Percentiles rank a stretch among this genome's conserved stretches.
phyloP scores from a whole-genome alignment of 2,329 filamentous ascomycete genomes.

The Lasiodiplodia sp. region DNA sequence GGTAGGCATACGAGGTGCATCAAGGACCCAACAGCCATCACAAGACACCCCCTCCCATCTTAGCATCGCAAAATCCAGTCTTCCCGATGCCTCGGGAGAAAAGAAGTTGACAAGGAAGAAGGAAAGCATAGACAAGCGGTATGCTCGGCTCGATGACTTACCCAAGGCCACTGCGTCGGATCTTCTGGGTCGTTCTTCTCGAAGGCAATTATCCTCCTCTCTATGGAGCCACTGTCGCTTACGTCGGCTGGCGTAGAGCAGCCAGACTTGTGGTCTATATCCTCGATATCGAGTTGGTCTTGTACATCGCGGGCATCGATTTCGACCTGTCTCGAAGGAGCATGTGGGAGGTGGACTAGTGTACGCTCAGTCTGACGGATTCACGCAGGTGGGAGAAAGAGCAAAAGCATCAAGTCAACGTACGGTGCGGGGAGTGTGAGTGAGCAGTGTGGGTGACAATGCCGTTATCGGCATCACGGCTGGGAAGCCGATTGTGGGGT shows the following conservation, averaged over 20 bases:
- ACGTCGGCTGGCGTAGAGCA: constrained; percentile 21
- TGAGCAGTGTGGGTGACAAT: neutral
- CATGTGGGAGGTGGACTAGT: neutral
- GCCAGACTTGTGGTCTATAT: constrained; percentile 39
- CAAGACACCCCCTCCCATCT: neutral
- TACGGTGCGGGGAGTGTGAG: constrained; percentile 9
- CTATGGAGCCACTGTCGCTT: constrained; percentile 3
- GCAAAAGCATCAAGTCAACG: neutral
- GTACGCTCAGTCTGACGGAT: neutral
- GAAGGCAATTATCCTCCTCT: constrained; percentile 47
- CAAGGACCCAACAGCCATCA: neutral
- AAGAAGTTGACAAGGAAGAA: neutral
- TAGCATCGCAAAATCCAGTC: neutral
- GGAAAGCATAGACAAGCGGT: neutral
- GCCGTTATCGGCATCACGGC: constrained; percentile 13
- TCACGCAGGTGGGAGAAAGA: neutral
- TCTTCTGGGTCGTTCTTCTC: constrained; percentile 48
- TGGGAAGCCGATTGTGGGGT: neutral
- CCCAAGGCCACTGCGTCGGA: constrained; percentile 52
- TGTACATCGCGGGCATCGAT: constrained; percentile 38
- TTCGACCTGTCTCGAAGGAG: neutral
- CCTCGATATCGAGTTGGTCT: constrained; percentile 36
- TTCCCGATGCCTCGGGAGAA: neutral
- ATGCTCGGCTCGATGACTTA: constrained; percentile 32
- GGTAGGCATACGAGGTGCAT: neutral